Evolutionary conservation across 2,329 filamentous ascomycete genomes (phyloP), one percentile per base, ranked within the genome.

Genomic region (Grosmannia serpens): DNA sequence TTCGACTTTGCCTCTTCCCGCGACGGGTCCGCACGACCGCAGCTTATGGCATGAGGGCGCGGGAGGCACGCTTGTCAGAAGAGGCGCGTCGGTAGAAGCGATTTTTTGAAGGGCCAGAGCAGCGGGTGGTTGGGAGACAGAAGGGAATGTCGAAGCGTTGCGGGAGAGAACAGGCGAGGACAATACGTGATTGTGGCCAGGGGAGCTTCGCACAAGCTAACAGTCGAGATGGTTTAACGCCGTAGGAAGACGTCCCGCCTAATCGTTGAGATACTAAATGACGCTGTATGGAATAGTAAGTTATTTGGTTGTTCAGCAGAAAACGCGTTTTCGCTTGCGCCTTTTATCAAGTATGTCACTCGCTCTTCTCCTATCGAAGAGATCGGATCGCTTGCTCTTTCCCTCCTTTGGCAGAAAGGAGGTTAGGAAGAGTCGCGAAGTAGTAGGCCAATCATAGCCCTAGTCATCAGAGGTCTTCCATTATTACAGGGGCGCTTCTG

Each of bases 41-140:
- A 44, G 53, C 57, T 31, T 31, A 17, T 54, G 33, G 57, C 57
- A 58, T 58, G 57, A 52, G 53, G 52, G 52, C 53, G 53, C 27
- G 47, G 44, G 20, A 13, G 6, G 27, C n/a, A 35, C 11, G 29
- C 29, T 24, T 31, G 17, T 22, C 27, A 49, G 26, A 29, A 56
- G n/a, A 41, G 41, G 41, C 41, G 20, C 31, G 20, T 55, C n/a
- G 38, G 20, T 1, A 26, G 26, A 29, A 15, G 35, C 38, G 38
- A 38, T n/a, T 46, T 29, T 41, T 9, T 13, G 8, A 20, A 2
- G 17, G 22, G 20, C 11, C 17, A 27, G 8, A 15, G 15, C 20
- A 46, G 44, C 46, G 20, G 46, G 7, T 22, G 15, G 13, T 26
- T 38, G n/a, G 22, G 17, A 41, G 24, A n/a, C 44, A 7, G 52